These are phyloP conservation scores for Diplocarpon mali DNA, from an alignment of 2,329 filamentous ascomycete genomes.

Conservation along the genomic window DNA sequence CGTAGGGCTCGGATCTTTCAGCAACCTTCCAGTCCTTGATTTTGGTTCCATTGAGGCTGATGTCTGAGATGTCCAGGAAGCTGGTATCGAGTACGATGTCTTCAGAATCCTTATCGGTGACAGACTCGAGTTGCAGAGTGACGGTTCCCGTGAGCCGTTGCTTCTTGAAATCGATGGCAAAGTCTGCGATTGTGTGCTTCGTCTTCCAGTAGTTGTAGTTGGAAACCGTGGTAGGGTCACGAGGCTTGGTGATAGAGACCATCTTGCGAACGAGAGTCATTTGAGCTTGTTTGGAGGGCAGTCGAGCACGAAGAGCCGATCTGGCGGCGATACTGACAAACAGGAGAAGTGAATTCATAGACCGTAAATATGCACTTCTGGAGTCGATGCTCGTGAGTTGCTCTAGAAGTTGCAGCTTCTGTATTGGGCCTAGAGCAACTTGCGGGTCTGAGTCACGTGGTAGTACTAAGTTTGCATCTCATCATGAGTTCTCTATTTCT, in stretches of 20 bases:
- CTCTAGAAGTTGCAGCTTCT: constrained; percentile 1
- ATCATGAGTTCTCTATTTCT: too few relatives aligned
- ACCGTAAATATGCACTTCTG: neutral
- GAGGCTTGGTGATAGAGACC: constrained; percentile 25
- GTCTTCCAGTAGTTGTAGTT: constrained; percentile 88
- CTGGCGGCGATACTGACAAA: constrained; percentile 12
- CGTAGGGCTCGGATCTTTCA: constrained; percentile 61
- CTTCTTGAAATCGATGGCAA: constrained; percentile 74
- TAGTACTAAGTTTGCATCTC: neutral
- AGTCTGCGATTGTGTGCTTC: constrained; percentile 68
- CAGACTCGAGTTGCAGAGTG: constrained; percentile 62
- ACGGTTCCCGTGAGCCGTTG: constrained; percentile 71
- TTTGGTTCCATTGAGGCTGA: constrained; percentile 56
- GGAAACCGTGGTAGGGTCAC: constrained; percentile 82
- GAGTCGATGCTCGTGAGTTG: neutral
- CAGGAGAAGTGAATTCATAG: constrained; percentile 15
- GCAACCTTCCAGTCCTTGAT: constrained; percentile 54
- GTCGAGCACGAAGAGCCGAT: constrained; percentile 11
- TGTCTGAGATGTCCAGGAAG: constrained; percentile 59
- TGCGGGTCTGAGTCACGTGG: neutral
- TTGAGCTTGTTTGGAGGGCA: constrained; percentile 2
- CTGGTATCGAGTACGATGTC: constrained; percentile 87
- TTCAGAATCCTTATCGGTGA: constrained; percentile 59
- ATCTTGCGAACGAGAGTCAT: constrained; percentile 14
- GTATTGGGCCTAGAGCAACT: neutral